Base-by-base conservation (phyloP, 768 basidiomycete species). In the Tylopilus cervinicoccineus region DNA sequence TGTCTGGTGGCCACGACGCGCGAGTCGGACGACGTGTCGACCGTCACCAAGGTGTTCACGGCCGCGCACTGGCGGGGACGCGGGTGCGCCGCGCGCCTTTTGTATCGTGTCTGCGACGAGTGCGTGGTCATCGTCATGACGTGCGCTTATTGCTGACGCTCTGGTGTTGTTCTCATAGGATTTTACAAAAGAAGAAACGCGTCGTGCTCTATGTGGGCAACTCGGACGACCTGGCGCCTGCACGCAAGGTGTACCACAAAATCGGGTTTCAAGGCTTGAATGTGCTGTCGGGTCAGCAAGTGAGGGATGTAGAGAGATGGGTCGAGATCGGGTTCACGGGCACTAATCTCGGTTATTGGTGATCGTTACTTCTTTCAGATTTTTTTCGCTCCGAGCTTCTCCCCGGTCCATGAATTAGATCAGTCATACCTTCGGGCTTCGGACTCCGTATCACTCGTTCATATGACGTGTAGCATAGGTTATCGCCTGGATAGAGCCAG, bases 41-140 rank as follows among this genome's bases (percentile, higher is more conserved):
- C 83, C 0, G 80, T 91, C 38, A 84, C 83, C 39, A 90, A 90
- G 63, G 87, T 89, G 0, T 84, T 72, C 59, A 88, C 88, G 0
- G 66, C 75, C 37, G 71, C 76, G 0, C 32, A 55, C 1, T 83
- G 78, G 74, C 70, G 83, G 27, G 63, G 74, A 1, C 67, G 62
- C 0, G 77, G 81, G 1, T 84, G 76, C 54, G 88, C 88, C 0
- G 78, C 78, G 55, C 72, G 77, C 4, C 76, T 90, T 13, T 74
- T 84, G 0, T 71, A 80, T 3, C 68, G 70, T 7, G 83, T 87
- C 20, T 80, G 77, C 52, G 64, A 73, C 48, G 61, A 78, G 77
- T 84, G 58, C 51, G 78, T 75, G 6, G 20, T 6, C 2, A 17
- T 11, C 2, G 26, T 29, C n/a, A n/a, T 38, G 41, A 39, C 34